Conservation (phyloP, 306 rosid species). For the Malus fusca region DNA sequence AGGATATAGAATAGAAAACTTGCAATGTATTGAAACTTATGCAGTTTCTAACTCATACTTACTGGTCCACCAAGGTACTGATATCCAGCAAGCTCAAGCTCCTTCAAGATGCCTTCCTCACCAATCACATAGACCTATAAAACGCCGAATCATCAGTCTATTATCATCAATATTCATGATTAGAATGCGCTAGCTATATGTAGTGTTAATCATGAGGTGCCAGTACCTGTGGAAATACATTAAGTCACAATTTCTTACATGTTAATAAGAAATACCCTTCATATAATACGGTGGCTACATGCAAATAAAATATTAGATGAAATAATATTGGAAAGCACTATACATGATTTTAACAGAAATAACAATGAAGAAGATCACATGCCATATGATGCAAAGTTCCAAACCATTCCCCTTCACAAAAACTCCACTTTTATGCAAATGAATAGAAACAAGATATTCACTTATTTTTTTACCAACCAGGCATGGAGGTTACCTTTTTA, state of each 20-base stretch:
- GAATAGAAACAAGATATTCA: neutral
- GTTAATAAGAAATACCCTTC: neutral
- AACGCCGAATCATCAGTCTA: slow-evolving; percentile 22
- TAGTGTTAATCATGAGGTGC: neutral
- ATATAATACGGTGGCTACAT: neutral
- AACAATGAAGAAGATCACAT: neutral
- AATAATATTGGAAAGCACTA: neutral
- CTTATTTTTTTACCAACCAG: neutral
- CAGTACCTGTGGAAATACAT: neutral
- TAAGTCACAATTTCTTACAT: neutral
- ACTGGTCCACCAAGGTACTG: slow-evolving; percentile 96
- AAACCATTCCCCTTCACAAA: neutral
- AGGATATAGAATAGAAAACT: neutral
- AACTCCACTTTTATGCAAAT: neutral
- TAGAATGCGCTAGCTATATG: neutral
- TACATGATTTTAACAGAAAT: neutral
- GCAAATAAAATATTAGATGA: neutral
- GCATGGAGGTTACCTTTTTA: slow-evolving; percentile 52
- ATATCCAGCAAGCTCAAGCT: slow-evolving; percentile 96
- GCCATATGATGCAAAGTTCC: neutral
- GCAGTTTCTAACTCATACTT: slow-evolving; percentile 19
- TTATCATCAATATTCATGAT: slow-evolving; percentile 11
- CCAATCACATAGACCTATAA: slow-evolving; percentile 92
- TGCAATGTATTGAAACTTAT: neutral
- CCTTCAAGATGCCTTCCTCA: slow-evolving; percentile 97